Conservation (phyloP, 1,284 basidiomycete species). For the Melampsora larici-populina region DNA sequence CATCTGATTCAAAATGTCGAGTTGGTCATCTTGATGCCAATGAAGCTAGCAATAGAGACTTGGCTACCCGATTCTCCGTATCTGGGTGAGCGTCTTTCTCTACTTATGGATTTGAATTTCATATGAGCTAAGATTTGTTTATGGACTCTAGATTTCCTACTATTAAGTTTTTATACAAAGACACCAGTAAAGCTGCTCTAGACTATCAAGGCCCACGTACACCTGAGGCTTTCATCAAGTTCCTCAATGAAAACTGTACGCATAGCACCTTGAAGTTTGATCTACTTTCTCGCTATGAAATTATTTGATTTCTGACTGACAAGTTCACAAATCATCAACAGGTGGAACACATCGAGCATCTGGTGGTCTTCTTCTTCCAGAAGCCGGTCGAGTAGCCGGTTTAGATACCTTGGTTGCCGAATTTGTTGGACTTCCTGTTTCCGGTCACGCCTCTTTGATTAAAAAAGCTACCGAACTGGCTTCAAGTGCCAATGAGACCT, state of each 20-base stretch:
- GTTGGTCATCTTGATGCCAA: slow-evolving; percentile 41
- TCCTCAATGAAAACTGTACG: slow-evolving; percentile 40
- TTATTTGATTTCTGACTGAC: background rate
- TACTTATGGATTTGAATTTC: background rate
- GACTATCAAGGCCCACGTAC: slow-evolving; percentile 14
- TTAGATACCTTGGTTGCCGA: slow-evolving; percentile 25
- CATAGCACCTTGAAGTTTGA: background rate
- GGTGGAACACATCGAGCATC: slow-evolving; percentile 28
- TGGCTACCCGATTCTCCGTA: slow-evolving; percentile 6
- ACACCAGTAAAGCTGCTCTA: slow-evolving; percentile 12
- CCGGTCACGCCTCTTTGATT: slow-evolving; percentile 4
- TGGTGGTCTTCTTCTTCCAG: slow-evolving; percentile 32
- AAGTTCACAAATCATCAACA: background rate
- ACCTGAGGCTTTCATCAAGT: slow-evolving; percentile 30
- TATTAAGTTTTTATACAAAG: slow-evolving; percentile 36
- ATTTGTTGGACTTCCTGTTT: slow-evolving; percentile 31
- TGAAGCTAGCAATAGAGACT: slow-evolving; percentile 18
- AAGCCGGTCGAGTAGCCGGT: slow-evolving; percentile 30
- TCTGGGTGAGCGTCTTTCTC: slow-evolving; percentile 10
- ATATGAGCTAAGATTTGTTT: background rate
- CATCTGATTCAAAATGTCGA: slow-evolving; percentile 36
- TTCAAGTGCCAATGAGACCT: slow-evolving; percentile 7
- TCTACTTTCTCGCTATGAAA: background rate
- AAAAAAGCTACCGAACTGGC: slow-evolving; percentile 25
- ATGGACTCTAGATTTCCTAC: slow-evolving; percentile 22